Percentiles rank a stretch among this genome's conserved stretches.
Evolutionary conservation across 148 eudicot species (phyloP).

Genomic region (Chenopodium formosanum): DNA sequence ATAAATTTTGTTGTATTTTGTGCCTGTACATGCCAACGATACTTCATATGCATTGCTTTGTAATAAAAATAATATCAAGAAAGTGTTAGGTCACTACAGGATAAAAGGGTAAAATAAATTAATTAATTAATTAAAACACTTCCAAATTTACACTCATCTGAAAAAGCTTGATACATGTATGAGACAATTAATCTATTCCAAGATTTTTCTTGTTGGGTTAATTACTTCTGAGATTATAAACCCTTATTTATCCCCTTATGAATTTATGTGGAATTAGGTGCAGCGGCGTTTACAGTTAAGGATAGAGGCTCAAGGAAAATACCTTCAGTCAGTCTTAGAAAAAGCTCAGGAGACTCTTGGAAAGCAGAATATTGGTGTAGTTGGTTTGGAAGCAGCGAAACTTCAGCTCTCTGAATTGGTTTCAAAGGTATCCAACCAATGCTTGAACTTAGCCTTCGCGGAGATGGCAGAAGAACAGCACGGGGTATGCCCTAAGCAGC

Average conservation of each 20-base stretch:
- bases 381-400: constrained; percentile 78
- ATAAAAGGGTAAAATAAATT: background rate
- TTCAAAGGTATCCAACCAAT: constrained; percentile 67
- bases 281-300: constrained; percentile 84
- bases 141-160: background rate
- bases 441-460: constrained; percentile 61
- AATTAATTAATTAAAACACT: background rate
- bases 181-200: background rate
- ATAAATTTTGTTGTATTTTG: constrained; percentile 33
- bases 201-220: background rate
- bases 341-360: constrained; percentile 88
- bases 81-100: background rate
- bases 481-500: constrained; percentile 37
- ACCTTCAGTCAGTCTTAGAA: constrained; percentile 78
- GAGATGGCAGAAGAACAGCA: constrained; percentile 59
- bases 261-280: constrained; percentile 46
- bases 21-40: constrained; percentile 25
- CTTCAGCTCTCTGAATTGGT: constrained; percentile 72
- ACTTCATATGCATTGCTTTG: constrained; percentile 11
- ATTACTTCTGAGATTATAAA: background rate
- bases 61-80: background rate
- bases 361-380: constrained; percentile 66
- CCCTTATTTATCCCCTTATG: background rate
- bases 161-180: constrained; percentile 14
- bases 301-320: constrained; percentile 91